A percentile compares a stretch with the other conserved stretches of the same genome.
Conservation (phyloP, 2,329 filamentous ascomycete genomes). For the Plenodomus lindquistii region DNA sequence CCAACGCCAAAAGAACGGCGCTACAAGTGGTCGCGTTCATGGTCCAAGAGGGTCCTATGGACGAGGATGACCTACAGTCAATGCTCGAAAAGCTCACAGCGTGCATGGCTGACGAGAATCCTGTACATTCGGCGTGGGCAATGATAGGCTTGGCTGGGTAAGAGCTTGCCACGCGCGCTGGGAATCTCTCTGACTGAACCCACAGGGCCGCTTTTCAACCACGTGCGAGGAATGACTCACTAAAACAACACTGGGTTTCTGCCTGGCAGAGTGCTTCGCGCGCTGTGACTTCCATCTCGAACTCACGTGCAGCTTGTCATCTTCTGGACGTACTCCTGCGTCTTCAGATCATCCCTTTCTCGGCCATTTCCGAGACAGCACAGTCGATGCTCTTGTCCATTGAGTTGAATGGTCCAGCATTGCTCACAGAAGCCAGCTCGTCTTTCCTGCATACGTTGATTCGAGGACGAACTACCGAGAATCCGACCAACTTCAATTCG, state of each 20-base stretch:
- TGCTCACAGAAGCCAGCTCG: conserved; percentile 78
- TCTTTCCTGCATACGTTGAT: conserved; percentile 72
- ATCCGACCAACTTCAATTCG: conserved; percentile 68
- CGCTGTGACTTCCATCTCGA: conserved; percentile 69
- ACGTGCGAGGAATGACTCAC: conserved; percentile 21
- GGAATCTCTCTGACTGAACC: conserved; percentile 1
- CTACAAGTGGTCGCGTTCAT: conserved; percentile 60
- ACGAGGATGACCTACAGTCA: conserved; percentile 57
- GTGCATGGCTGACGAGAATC: conserved; percentile 70
- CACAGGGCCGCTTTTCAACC: conserved; percentile 37
- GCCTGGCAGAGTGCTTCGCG: conserved; percentile 76
- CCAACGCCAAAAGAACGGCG: conserved; percentile 51
- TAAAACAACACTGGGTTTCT: conserved; percentile 66
- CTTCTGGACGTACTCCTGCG: conserved; percentile 71
- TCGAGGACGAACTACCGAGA: conserved; percentile 66
- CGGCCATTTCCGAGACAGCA: conserved; percentile 68
- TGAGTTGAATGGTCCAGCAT: conserved; percentile 78
- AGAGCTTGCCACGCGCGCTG: conserved; percentile 25
- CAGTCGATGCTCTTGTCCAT: conserved; percentile 74
- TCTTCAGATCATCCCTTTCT: conserved; percentile 67
- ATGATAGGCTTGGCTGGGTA: conserved; percentile 82
- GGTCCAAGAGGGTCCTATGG: conserved; percentile 43
- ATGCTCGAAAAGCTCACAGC: conserved; percentile 62
- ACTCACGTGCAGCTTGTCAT: conserved; percentile 77
- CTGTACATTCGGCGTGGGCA: conserved; percentile 70